Conservation (phyloP, 208 protist species). For the Trichomonas vaginalis region DNA sequence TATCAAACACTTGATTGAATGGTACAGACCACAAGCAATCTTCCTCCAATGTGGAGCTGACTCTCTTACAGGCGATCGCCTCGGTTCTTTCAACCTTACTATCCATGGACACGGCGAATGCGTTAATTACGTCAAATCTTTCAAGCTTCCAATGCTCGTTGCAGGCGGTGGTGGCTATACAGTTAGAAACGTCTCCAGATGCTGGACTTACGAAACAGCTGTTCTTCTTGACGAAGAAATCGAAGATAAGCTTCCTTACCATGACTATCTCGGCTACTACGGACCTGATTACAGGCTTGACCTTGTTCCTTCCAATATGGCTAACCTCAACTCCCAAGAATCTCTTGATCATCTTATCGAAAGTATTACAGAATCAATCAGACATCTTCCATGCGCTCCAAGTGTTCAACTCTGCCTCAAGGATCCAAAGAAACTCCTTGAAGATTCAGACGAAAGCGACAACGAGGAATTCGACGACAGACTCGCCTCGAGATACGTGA, state of each 20-base stretch:
- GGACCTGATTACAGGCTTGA: conserved; percentile 49
- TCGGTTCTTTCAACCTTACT: conserved; percentile 84
- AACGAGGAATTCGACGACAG: background rate
- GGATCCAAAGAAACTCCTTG: background rate
- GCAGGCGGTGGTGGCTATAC: conserved; percentile 72
- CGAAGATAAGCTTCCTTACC: conserved; percentile 56
- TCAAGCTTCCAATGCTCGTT: conserved; percentile 51
- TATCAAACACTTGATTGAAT: conserved; percentile 65
- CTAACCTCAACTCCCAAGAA: background rate
- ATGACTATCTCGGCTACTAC: conserved; percentile 72
- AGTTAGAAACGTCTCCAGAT: conserved; percentile 63
- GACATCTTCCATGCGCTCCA: background rate
- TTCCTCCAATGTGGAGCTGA: conserved; percentile 97
- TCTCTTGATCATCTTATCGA: background rate
- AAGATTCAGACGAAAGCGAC: background rate
- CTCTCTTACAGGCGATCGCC: conserved; percentile 81
- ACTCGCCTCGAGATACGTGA: background rate
- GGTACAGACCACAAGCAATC: conserved; percentile 72
- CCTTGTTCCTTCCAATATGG: background rate
- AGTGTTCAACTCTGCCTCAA: background rate
- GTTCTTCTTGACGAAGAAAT: conserved; percentile 25
- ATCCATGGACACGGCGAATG: conserved; percentile 52
- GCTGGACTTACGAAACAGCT: conserved; percentile 55
- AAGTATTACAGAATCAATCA: background rate
- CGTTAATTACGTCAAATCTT: conserved; percentile 58